Evolutionary conservation across 164 flowering plant genomes (phyloP).

Genomic region (Vitis cinerea): DNA sequence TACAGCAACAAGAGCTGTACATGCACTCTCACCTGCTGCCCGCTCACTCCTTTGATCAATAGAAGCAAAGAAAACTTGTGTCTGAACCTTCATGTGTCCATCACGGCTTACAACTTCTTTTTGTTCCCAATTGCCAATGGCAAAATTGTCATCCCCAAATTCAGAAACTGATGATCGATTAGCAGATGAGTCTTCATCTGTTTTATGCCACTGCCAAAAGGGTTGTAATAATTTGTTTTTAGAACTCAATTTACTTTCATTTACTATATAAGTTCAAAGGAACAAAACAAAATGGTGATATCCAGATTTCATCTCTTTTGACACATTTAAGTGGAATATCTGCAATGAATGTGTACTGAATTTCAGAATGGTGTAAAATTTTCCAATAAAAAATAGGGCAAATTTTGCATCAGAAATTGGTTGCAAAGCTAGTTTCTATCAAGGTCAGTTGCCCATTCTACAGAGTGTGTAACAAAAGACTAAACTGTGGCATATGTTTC

Average conservation of each 20-base stretch:
- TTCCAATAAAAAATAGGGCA: too few relatives aligned
- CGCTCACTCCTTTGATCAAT: slow-evolving; percentile 93
- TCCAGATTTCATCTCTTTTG: not conserved
- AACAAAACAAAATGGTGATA: not conserved
- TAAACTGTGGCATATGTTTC: too few relatives aligned
- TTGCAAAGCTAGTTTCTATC: too few relatives aligned
- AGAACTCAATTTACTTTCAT: not conserved
- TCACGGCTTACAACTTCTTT: slow-evolving; percentile 90
- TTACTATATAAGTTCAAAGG: not conserved
- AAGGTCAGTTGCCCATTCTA: too few relatives aligned
- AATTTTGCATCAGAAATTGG: too few relatives aligned
- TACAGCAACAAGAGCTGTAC: slow-evolving; percentile 94
- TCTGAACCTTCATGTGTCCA: slow-evolving; percentile 78
- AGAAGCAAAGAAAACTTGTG: slow-evolving; percentile 87
- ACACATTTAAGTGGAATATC: too few relatives aligned
- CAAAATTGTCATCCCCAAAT: slow-evolving; percentile 95
- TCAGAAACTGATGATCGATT: slow-evolving; percentile 82
- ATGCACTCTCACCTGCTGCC: slow-evolving; percentile 98
- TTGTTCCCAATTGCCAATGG: slow-evolving; percentile 87
- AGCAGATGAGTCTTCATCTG: slow-evolving; percentile 66
- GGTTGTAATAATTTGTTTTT: not conserved
- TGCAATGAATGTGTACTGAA: too few relatives aligned
- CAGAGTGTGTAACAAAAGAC: too few relatives aligned
- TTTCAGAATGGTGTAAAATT: too few relatives aligned
- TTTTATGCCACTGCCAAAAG: slow-evolving; percentile 58